A percentile compares a stretch with the other conserved stretches of the same genome.
Evolutionary conservation across 176 grass and related monocot species (phyloP).

Genomic region (Metroxylon sagu): DNA sequence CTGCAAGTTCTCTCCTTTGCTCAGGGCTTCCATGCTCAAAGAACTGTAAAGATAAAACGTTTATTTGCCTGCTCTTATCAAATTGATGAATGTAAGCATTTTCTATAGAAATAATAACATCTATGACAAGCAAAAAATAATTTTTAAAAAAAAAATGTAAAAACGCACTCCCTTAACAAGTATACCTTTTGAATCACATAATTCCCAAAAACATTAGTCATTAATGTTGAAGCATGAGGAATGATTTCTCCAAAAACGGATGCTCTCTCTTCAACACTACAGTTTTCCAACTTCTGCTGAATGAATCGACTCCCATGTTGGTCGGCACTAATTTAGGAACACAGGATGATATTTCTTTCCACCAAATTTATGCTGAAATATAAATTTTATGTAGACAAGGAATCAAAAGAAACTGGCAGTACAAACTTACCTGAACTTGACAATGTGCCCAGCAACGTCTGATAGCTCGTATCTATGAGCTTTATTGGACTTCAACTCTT

Average conservation of each 20-base stretch:
- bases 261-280: slow-evolving; percentile 77
- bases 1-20: slow-evolving; percentile 81
- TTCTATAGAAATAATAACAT: too few species aligned
- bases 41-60: slow-evolving; percentile 38
- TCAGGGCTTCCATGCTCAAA: slow-evolving; percentile 85
- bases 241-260: slow-evolving; percentile 81
- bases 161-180: too few species aligned
- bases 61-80: too few species aligned
- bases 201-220: slow-evolving; percentile 95
- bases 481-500: slow-evolving; percentile 78
- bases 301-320: slow-evolving; percentile 99
- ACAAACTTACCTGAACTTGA: slow-evolving; percentile 83
- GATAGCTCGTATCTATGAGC: slow-evolving; percentile 60
- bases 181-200: slow-evolving; percentile 99
- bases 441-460: slow-evolving; percentile 66
- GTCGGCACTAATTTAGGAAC: slow-evolving; percentile 54
- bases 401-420: slow-evolving; percentile 11
- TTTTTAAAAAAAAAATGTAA: too few species aligned
- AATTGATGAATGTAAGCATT: too few species aligned
- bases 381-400: background rate
- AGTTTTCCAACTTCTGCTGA: slow-evolving; percentile 92
- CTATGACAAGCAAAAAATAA: too few species aligned
- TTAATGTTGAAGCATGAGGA: slow-evolving; percentile 66
- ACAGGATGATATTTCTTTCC: background rate
- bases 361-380: too few species aligned